Evolutionary conservation across 148 eudicot species (phyloP).

Genomic region (Rhododendron mucronatum): DNA sequence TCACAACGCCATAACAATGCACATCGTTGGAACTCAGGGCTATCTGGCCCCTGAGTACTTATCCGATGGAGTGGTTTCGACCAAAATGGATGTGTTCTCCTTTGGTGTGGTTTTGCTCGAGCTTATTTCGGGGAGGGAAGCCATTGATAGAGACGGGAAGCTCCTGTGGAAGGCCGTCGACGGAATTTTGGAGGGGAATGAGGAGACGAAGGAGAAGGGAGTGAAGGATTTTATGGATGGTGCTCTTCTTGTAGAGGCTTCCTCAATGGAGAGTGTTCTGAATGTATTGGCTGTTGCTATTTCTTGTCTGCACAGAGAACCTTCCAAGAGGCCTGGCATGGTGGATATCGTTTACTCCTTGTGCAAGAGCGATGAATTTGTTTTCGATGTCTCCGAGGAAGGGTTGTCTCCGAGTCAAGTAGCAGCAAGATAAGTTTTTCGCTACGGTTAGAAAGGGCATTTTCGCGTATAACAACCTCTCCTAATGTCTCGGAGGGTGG

Average conservation of each 20-base stretch:
- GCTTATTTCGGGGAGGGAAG: conserved; percentile 66
- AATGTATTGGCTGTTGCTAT: conserved; percentile 54
- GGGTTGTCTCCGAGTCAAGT: conserved; percentile 39
- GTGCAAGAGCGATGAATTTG: conserved; percentile 75
- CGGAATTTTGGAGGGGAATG: conserved; percentile 40
- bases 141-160: conserved; percentile 54
- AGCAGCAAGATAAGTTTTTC: conserved; percentile 23
- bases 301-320: conserved; percentile 62
- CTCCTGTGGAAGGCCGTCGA: conserved; percentile 47
- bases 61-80: conserved; percentile 75
- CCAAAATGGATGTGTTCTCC: conserved; percentile 79
- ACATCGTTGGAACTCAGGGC: conserved; percentile 96
- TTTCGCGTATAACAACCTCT: neutral
- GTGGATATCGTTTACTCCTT: conserved; percentile 85
- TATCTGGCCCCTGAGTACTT: conserved; percentile 91
- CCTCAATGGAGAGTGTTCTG: conserved; percentile 47
- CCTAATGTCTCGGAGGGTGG: neutral
- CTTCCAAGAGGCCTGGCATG: conserved; percentile 72
- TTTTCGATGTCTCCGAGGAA: conserved; percentile 48
- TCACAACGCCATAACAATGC: conserved; percentile 88
- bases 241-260: conserved; percentile 34
- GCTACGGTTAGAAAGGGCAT: neutral
- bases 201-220: conserved; percentile 36
- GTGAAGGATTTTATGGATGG: conserved; percentile 53
- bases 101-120: conserved; percentile 88